Percentiles rank a stretch among this genome's conserved stretches.
These are phyloP conservation scores for Cryptococcus sp. DNA, from an alignment of 1,284 basidiomycete species.

Conservation along the genomic window DNA sequence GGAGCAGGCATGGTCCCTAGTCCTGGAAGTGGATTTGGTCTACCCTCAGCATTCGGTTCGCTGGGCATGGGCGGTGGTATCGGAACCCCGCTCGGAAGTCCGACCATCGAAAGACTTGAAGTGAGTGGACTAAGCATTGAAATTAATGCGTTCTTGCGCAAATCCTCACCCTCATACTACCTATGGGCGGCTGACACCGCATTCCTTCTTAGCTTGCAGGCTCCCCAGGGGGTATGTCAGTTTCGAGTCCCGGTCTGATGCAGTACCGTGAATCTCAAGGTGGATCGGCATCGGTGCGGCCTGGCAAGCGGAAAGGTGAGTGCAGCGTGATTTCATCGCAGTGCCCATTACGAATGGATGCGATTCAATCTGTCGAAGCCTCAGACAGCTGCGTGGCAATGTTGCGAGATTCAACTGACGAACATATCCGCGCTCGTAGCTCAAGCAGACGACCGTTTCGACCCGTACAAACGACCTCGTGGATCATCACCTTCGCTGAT, in stretches of 20 bases:
- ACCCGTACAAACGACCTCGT: conserved; percentile 50
- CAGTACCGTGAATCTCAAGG: conserved; percentile 43
- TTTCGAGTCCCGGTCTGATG: conserved; percentile 44
- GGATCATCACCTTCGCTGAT: conserved; percentile 44
- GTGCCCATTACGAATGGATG: not conserved
- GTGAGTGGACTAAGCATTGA: conserved; percentile 15
- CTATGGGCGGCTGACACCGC: not conserved
- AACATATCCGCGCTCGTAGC: conserved; percentile 15
- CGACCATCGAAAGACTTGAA: conserved; percentile 44
- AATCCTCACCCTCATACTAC: too few species aligned
- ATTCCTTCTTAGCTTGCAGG: conserved; percentile 23
- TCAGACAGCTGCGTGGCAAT: not conserved
- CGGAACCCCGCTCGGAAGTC: conserved; percentile 42
- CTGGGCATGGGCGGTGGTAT: conserved; percentile 35
- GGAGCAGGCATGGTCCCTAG: conserved; percentile 32
- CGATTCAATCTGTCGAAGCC: not conserved
- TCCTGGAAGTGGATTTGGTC: conserved; percentile 35
- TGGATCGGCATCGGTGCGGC: conserved; percentile 35
- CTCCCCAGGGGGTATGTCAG: conserved; percentile 27
- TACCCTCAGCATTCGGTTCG: conserved; percentile 44
- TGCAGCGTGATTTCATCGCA: not conserved
- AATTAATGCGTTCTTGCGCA: too few species aligned
- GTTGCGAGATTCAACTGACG: not conserved
- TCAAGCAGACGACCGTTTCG: conserved; percentile 47
- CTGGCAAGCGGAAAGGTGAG: conserved; percentile 49